Conservation (phyloP, 352 stramenopile species). For the Globisporangium spiculum region DNA sequence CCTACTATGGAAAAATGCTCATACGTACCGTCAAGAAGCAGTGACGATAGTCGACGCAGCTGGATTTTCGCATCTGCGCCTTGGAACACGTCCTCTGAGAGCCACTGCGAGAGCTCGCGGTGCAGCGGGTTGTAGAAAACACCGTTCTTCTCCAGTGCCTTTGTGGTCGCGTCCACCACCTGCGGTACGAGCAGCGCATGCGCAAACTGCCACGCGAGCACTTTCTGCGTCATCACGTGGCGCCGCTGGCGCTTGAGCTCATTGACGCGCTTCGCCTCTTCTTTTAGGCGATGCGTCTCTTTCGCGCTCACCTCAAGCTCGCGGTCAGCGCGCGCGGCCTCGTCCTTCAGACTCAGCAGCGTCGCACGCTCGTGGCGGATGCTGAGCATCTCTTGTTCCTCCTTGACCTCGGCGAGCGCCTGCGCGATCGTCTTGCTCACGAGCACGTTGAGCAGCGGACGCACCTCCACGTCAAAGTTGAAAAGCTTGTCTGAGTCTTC, state of each 20-base stretch:
- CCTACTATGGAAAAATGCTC: not conserved
- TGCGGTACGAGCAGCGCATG: slow-evolving; percentile 37
- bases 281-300: slow-evolving; percentile 44
- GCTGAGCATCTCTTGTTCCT: slow-evolving; percentile 64
- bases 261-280: slow-evolving; percentile 43
- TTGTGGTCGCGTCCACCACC: slow-evolving; percentile 28
- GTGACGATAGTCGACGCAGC: slow-evolving; percentile 29
- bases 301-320: slow-evolving; percentile 57
- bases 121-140: slow-evolving; percentile 71
- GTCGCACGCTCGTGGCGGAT: slow-evolving; percentile 38
- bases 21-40: slow-evolving; percentile 47
- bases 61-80: slow-evolving; percentile 40
- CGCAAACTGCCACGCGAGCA: slow-evolving; percentile 60
- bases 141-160: slow-evolving; percentile 36
- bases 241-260: slow-evolving; percentile 35
- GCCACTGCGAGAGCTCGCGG: slow-evolving; percentile 44
- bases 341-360: slow-evolving; percentile 42
- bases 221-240: slow-evolving; percentile 47
- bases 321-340: slow-evolving; percentile 35
- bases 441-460: slow-evolving; percentile 69
- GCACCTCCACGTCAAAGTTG: slow-evolving; percentile 79
- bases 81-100: slow-evolving; percentile 38
- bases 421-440: slow-evolving; percentile 85
- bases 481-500: slow-evolving; percentile 69
- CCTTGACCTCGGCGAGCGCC: slow-evolving; percentile 67